Conservation (phyloP, 768 basidiomycete genomes). For the Lanmaoa pseudosensibilis region DNA sequence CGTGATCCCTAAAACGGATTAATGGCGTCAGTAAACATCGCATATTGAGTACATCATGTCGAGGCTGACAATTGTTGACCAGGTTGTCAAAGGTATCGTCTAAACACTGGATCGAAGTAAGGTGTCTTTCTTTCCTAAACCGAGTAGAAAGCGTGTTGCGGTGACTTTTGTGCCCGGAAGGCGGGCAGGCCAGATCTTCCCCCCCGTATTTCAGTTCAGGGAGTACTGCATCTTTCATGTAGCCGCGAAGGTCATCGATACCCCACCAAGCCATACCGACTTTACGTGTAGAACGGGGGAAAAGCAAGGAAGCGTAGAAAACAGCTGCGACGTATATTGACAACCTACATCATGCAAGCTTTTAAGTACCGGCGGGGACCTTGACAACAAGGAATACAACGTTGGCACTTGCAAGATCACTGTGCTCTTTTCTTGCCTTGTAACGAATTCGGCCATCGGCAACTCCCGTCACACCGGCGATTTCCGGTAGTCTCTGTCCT, state of each 20-base stretch:
- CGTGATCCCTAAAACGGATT: constrained; percentile 22
- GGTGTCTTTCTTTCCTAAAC: constrained; percentile 33
- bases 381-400: constrained; percentile 24
- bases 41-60: background rate
- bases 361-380: constrained; percentile 17
- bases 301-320: background rate
- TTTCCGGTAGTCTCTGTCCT: constrained; percentile 14
- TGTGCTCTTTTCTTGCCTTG: background rate
- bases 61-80: constrained; percentile 31
- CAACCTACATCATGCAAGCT: background rate
- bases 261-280: constrained; percentile 29
- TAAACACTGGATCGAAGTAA: constrained; percentile 31
- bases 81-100: constrained; percentile 27
- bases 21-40: constrained; percentile 3
- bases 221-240: constrained; percentile 36
- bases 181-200: constrained; percentile 20
- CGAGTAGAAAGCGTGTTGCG: constrained; percentile 35
- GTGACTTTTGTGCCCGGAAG: constrained; percentile 36
- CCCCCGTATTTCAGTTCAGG: constrained; percentile 32
- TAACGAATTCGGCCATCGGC: constrained; percentile 23
- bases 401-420: background rate
- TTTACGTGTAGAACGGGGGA: background rate
- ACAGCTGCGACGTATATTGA: background rate
- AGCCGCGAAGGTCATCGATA: constrained; percentile 35
- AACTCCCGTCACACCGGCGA: constrained; percentile 24